These are phyloP conservation scores for Pyracantha coccinea DNA, from an alignment of 331 rosid species.

Conservation along the genomic window DNA sequence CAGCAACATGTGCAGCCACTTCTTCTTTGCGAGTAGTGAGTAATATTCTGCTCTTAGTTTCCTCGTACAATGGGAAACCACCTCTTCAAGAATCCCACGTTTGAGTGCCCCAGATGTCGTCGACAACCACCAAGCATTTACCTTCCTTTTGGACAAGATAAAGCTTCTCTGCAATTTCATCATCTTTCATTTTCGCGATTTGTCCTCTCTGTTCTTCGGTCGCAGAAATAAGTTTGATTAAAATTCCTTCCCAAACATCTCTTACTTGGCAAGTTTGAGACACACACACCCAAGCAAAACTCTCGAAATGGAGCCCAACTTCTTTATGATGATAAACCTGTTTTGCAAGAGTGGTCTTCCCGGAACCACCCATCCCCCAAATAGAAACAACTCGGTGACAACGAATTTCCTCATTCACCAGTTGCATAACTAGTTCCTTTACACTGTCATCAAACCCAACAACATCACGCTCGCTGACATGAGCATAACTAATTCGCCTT, in stretches of 20 bases:
- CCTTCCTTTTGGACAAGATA: not conserved
- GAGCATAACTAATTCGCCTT: not conserved
- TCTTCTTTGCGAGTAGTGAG: constrained; percentile 5
- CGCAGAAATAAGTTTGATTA: not conserved
- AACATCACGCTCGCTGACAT: not conserved
- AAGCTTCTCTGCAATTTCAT: not conserved
- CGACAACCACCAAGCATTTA: constrained; percentile 9
- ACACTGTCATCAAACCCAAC: not conserved
- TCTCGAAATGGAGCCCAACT: not conserved
- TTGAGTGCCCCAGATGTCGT: constrained; percentile 12
- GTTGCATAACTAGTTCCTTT: not conserved
- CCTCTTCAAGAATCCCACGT: not conserved
- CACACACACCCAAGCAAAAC: not conserved
- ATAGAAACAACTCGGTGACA: constrained; percentile 4
- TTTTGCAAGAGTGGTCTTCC: constrained; percentile 8
- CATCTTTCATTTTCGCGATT: not conserved
- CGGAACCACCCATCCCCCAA: constrained; percentile 1
- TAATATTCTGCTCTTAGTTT: not conserved
- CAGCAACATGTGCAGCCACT: not conserved
- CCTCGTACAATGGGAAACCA: not conserved
- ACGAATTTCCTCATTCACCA: not conserved
- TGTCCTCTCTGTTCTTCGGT: not conserved
- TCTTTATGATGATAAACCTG: not conserved
- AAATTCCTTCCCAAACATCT: not conserved
- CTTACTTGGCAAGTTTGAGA: not conserved